These are phyloP conservation scores for Clonostachys rosea DNA, from an alignment of 2,329 filamentous ascomycete species.

Conservation along the genomic window DNA sequence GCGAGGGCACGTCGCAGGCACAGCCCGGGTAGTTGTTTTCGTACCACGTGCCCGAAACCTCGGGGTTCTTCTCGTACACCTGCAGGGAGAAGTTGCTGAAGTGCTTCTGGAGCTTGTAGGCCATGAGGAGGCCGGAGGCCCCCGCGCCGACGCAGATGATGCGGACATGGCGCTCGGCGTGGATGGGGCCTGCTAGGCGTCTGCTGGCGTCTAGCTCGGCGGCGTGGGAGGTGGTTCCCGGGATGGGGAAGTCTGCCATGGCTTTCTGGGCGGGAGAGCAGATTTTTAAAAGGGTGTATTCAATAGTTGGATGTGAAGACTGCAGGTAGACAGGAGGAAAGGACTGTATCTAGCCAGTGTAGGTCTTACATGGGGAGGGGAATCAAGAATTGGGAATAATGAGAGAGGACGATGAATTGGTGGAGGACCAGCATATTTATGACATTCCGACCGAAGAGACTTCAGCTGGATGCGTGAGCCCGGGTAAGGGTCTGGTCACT, in stretches of 20 bases:
- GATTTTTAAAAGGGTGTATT: not conserved
- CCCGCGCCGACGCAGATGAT: conserved; percentile 19
- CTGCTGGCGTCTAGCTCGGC: conserved; percentile 8
- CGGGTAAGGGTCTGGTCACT: too few species aligned
- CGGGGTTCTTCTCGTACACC: conserved; percentile 42
- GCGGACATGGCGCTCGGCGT: conserved; percentile 11
- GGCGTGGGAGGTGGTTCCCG: conserved; percentile 5
- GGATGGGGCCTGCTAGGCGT: conserved; percentile 9
- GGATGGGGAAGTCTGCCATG: conserved; percentile 8
- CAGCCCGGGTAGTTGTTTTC: conserved; percentile 43
- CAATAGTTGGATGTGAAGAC: not conserved
- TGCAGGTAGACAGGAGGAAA: not conserved
- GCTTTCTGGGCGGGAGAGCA: not conserved
- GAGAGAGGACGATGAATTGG: too few species aligned
- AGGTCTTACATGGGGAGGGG: too few species aligned
- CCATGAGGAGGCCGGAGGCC: conserved; percentile 17
- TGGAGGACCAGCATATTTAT: too few species aligned
- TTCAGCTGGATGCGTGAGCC: too few species aligned
- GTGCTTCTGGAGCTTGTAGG: conserved; percentile 27
- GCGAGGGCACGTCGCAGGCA: conserved; percentile 44
- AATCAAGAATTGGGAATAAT: too few species aligned
- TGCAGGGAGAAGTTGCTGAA: conserved; percentile 46
- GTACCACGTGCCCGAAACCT: conserved; percentile 40
- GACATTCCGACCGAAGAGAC: too few species aligned
- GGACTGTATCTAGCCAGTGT: not conserved